Evolutionary conservation across 352 stramenopile genomes (phyloP).

Genomic region (Globisporangium polare): DNA sequence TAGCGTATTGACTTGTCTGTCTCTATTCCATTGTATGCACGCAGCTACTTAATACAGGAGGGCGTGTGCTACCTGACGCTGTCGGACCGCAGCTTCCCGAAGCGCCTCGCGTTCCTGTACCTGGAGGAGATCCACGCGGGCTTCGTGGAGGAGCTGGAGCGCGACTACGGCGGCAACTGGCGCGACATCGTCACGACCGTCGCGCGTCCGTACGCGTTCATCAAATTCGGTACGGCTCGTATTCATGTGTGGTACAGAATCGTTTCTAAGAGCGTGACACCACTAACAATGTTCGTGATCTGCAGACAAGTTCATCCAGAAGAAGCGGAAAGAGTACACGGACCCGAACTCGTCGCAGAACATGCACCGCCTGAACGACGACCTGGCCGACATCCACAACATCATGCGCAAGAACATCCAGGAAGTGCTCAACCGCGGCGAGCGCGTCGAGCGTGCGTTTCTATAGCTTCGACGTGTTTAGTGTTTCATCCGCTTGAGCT

Average conservation of each 20-base stretch:
- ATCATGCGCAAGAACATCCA: constrained; percentile 99
- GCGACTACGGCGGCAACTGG: constrained; percentile 91
- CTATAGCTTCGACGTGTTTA: too few species aligned
- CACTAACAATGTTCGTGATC: not conserved
- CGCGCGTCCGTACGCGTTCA: constrained; percentile 97
- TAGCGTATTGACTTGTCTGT: not conserved
- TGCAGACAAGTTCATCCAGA: constrained; percentile 95
- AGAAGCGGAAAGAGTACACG: constrained; percentile 96
- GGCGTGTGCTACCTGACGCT: constrained; percentile 97
- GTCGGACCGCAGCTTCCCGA: constrained; percentile 95
- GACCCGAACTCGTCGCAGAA: constrained; percentile 95
- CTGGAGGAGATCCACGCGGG: constrained; percentile 93
- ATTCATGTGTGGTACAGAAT: not conserved
- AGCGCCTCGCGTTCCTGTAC: constrained; percentile 97
- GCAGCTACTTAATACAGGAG: constrained; percentile 96
- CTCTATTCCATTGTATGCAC: not conserved
- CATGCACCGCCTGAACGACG: constrained; percentile 96
- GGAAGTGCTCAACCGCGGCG: constrained; percentile 91
- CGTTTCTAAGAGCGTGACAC: not conserved
- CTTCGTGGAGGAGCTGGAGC: constrained; percentile 94
- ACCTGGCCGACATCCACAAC: constrained; percentile 98
- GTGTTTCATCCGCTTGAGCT: too few species aligned
- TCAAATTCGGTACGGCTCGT: constrained; percentile 91
- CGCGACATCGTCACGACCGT: constrained; percentile 92
- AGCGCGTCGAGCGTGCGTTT: constrained; percentile 81